Evolutionary conservation across 768 basidiomycete genomes (phyloP).

Genomic region (Leucosporidium yakuticum): DNA sequence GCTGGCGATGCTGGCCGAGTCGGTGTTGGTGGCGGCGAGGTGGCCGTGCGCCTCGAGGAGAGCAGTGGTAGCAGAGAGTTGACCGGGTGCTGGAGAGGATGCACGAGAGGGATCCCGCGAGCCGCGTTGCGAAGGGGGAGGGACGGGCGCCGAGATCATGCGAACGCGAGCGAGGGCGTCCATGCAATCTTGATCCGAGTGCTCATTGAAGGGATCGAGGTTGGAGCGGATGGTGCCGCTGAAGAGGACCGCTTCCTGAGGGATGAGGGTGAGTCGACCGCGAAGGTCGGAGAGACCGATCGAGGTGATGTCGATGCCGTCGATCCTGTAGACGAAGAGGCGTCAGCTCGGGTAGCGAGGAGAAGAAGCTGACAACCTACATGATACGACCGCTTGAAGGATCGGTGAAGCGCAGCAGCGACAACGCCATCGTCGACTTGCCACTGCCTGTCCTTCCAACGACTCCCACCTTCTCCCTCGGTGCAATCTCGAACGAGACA

Average conservation of each 20-base stretch:
- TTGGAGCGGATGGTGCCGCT: slow-evolving; percentile 66
- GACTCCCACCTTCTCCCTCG: slow-evolving; percentile 64
- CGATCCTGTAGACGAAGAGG: slow-evolving; percentile 59
- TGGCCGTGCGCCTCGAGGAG: slow-evolving; percentile 20
- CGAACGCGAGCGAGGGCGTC: slow-evolving; percentile 56
- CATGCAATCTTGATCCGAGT: slow-evolving; percentile 58
- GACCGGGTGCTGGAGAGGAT: neutral
- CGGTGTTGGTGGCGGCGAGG: neutral
- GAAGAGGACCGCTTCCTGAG: slow-evolving; percentile 47
- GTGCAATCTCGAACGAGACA: slow-evolving; percentile 56
- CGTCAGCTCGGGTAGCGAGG: neutral
- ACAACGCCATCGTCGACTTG: slow-evolving; percentile 46
- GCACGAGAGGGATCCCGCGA: slow-evolving; percentile 5
- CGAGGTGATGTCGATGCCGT: slow-evolving; percentile 62
- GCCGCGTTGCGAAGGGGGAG: neutral
- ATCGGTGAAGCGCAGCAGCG: slow-evolving; percentile 60
- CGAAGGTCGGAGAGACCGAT: slow-evolving; percentile 68
- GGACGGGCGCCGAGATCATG: slow-evolving; percentile 2
- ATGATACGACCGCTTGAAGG: slow-evolving; percentile 55
- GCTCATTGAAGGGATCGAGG: slow-evolving; percentile 61
- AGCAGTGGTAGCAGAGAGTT: neutral
- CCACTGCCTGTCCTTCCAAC: slow-evolving; percentile 59
- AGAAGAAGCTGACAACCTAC: slow-evolving; percentile 43
- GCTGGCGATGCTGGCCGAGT: neutral
- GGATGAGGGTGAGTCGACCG: slow-evolving; percentile 56